phyloP scores from a whole-genome alignment of 352 stramenopile genomes.

The Thalassiosira mediterranea region DNA sequence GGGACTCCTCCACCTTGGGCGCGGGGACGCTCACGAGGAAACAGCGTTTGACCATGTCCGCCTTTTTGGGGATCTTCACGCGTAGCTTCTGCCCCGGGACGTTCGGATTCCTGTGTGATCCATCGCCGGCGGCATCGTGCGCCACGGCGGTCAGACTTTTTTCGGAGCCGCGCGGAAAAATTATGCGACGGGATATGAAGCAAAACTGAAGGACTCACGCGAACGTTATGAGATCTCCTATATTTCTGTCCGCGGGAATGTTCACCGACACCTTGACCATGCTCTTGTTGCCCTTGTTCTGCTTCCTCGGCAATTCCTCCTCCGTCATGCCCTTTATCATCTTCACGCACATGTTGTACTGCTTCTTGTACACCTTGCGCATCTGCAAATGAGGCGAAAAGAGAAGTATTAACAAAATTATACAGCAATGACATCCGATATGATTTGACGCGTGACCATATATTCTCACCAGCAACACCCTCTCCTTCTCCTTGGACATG shows the following conservation, averaged over 20 bases:
- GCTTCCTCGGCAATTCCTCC: slow-evolving; percentile 68
- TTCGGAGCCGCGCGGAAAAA: too few relatives aligned
- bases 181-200: too few relatives aligned
- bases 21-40: slow-evolving; percentile 78
- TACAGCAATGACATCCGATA: too few relatives aligned
- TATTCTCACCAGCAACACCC: too few relatives aligned
- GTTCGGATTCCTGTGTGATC: slow-evolving; percentile 80
- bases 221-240: slow-evolving; percentile 75
- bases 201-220: slow-evolving; percentile 42
- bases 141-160: too few relatives aligned
- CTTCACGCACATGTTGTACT: slow-evolving; percentile 51
- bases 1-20: slow-evolving; percentile 35
- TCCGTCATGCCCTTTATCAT: slow-evolving; percentile 66
- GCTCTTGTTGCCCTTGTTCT: slow-evolving; percentile 48
- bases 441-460: too few relatives aligned
- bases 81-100: slow-evolving; percentile 74
- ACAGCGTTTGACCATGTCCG: slow-evolving; percentile 44
- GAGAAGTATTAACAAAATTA: too few relatives aligned
- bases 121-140: too few relatives aligned
- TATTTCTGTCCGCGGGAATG: slow-evolving; percentile 67
- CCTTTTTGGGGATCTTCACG: slow-evolving; percentile 74
- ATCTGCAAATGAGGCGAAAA: too few relatives aligned
- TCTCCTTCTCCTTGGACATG: slow-evolving; percentile 17
- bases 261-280: slow-evolving; percentile 67
- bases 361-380: slow-evolving; percentile 29